A percentile compares a stretch with the other conserved stretches of the same genome.
Evolutionary conservation across 2,329 filamentous ascomycete genomes (phyloP).

Genomic region (Aspergillus quadricinctus): DNA sequence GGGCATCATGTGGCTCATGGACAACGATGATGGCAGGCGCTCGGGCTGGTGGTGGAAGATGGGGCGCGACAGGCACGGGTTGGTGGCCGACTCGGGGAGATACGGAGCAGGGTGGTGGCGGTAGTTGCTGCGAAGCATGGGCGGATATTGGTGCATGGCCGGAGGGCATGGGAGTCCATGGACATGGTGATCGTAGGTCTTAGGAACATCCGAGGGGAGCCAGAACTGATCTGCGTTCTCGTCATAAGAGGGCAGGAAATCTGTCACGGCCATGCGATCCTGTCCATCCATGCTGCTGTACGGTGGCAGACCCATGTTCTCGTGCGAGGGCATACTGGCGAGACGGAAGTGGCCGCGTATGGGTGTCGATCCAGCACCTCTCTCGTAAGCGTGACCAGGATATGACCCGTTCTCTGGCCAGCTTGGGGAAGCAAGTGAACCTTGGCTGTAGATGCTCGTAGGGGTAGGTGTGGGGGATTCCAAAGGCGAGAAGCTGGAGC

Average conservation of each 20-base stretch:
- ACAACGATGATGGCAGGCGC: constrained; percentile 30
- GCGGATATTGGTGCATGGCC: constrained; percentile 31
- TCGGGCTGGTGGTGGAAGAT: constrained; percentile 38
- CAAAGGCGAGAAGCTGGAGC: constrained; percentile 37
- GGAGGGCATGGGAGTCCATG: constrained; percentile 29
- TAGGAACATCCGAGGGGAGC: constrained; percentile 33
- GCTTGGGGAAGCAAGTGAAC: constrained; percentile 32
- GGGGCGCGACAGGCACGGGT: constrained; percentile 36
- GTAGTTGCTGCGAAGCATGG: constrained; percentile 33
- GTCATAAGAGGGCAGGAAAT: constrained; percentile 35
- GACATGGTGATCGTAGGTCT: constrained; percentile 30
- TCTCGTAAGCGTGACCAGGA: constrained; percentile 26
- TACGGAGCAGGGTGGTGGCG: constrained; percentile 29
- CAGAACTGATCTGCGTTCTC: constrained; percentile 37
- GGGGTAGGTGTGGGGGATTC: constrained; percentile 38
- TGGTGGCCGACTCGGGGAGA: constrained; percentile 36
- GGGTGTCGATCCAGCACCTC: constrained; percentile 26
- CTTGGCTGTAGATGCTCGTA: constrained; percentile 37
- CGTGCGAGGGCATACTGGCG: constrained; percentile 30
- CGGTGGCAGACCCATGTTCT: constrained; percentile 26
- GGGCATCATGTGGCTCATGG: constrained; percentile 34
- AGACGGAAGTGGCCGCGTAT: constrained; percentile 34
- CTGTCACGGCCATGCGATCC: constrained; percentile 31
- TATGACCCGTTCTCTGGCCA: constrained; percentile 32
- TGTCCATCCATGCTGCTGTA: constrained; percentile 31